Percentiles rank a stretch among this genome's conserved stretches.
These are phyloP conservation scores for Microdochium trichocladiopsis DNA, from an alignment of 2,329 filamentous ascomycete species.

Conservation along the genomic window DNA sequence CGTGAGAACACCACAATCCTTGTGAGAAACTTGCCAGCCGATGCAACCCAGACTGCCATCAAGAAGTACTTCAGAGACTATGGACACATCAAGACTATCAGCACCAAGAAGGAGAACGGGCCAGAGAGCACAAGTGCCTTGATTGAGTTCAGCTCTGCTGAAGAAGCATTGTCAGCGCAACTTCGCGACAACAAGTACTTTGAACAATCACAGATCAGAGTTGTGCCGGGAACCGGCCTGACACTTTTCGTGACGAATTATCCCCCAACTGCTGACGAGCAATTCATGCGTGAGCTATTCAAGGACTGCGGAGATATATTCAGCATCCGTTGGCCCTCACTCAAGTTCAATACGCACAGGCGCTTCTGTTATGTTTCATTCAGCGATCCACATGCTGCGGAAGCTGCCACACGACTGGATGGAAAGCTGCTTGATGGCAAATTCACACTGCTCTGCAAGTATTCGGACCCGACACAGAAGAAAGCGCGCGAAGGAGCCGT, in stretches of 20 bases:
- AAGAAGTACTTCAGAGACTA: conserved; percentile 90
- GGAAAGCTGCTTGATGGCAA: conserved; percentile 61
- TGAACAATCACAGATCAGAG: conserved; percentile 63
- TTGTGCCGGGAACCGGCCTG: conserved; percentile 67
- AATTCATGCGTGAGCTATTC: conserved; percentile 62
- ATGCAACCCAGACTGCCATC: conserved; percentile 64
- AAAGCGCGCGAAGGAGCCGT: conserved; percentile 73
- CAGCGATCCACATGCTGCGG: conserved; percentile 57
- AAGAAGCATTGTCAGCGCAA: conserved; percentile 76
- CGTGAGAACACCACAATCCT: conserved; percentile 85
- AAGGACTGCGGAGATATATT: conserved; percentile 73
- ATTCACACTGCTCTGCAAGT: conserved; percentile 66
- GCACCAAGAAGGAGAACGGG: conserved; percentile 55
- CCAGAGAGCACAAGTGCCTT: conserved; percentile 61
- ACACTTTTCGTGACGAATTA: conserved; percentile 92
- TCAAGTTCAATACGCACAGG: conserved; percentile 81
- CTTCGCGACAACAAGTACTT: conserved; percentile 77
- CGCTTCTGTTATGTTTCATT: conserved; percentile 98
- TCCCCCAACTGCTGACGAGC: conserved; percentile 67
- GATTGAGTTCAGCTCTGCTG: conserved; percentile 75
- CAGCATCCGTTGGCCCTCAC: conserved; percentile 80
- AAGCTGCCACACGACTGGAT: conserved; percentile 66
- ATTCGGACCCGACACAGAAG: conserved; percentile 75
- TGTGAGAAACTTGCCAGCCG: conserved; percentile 66
- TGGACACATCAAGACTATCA: conserved; percentile 74